These are phyloP conservation scores for Acacia concinna DNA, from an alignment of 331 rosid species.

Conservation along the genomic window DNA sequence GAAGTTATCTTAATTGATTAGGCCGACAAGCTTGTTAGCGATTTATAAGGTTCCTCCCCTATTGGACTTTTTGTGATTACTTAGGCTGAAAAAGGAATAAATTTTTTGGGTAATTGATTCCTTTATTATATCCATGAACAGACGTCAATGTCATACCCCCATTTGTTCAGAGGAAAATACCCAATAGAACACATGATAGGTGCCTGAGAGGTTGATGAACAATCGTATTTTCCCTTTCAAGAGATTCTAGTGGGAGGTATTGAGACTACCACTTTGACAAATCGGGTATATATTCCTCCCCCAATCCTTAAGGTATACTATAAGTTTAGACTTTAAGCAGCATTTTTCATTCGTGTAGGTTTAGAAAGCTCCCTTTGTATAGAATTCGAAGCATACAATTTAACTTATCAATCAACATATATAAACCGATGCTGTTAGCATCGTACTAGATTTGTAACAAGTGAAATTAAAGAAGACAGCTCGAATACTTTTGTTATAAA, in stretches of 20 bases:
- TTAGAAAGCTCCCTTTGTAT: constrained; percentile 1
- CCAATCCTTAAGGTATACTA: constrained; percentile 48
- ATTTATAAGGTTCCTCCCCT: constrained; percentile 29
- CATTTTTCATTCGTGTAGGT: not conserved
- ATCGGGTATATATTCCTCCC: constrained; percentile 49
- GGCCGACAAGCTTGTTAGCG: constrained; percentile 40
- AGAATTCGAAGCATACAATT: not conserved
- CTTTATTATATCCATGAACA: constrained; percentile 37
- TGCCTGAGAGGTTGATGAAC: constrained; percentile 34
- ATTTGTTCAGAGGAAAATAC: constrained; percentile 23
- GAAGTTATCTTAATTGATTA: constrained; percentile 30
- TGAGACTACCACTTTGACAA: constrained; percentile 41
- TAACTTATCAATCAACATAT: not conserved
- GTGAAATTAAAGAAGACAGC: not conserved
- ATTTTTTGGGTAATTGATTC: constrained; percentile 35
- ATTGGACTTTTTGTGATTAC: constrained; percentile 25
- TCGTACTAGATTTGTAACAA: constrained; percentile 24
- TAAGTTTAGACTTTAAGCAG: constrained; percentile 11
- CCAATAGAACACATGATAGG: constrained; percentile 29
- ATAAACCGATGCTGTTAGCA: constrained; percentile 22
- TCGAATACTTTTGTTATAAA: too few relatives aligned
- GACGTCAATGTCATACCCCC: constrained; percentile 32
- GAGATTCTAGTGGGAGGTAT: constrained; percentile 54
- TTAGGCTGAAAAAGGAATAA: constrained; percentile 26
- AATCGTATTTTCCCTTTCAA: constrained; percentile 26